Base-by-base conservation (phyloP, 805 yeast species). In the Martiniozyma abietophila region DNA sequence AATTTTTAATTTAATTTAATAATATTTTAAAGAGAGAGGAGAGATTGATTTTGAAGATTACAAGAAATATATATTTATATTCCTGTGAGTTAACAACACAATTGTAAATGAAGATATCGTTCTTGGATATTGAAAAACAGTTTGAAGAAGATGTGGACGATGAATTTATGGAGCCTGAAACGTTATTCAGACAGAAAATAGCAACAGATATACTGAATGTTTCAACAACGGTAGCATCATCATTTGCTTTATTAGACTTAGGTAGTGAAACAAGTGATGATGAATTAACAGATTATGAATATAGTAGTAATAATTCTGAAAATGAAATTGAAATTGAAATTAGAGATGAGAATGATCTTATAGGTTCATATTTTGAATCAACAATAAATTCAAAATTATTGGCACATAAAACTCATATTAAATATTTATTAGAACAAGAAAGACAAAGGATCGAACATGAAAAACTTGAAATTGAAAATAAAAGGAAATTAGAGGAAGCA, bases 351-450 rank as follows among this genome's bases (percentile, higher is more conserved):
- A 17, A 32, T 4, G 30, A 18, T 9, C 8, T 11, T 8, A n/a
- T 27, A 18, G 10, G 18, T 27, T n/a, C 30, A 8, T 29, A 24
- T 8, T 36, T 32, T 12, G 25, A 20, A 8, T 8, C 17, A 6
- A 18, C 21, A 4, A 21, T 25, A 6, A 16, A 18, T 4, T 17
- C 24, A 9, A 30, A 24, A 14, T 30, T 30, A 35, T 11, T 15
- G 7, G n/a, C 6, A 8, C 38, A 29, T 18, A 33, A 21, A 11
- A 8, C 17, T 8, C 18, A 21, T 1, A 36, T 42, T 25, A 39
- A 30, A 3, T 29, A 27, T 14, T n/a, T 38, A 36, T 36, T 40
- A 37, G 39, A 40, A 8, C 44, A 39, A 19, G 51, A 49, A 29
- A 42, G 45, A 28, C 43, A 41, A 25, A 39, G 42, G 32, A 12